Conservation (phyloP, 23 red algal genomes). For the Agarophyton chilense region DNA sequence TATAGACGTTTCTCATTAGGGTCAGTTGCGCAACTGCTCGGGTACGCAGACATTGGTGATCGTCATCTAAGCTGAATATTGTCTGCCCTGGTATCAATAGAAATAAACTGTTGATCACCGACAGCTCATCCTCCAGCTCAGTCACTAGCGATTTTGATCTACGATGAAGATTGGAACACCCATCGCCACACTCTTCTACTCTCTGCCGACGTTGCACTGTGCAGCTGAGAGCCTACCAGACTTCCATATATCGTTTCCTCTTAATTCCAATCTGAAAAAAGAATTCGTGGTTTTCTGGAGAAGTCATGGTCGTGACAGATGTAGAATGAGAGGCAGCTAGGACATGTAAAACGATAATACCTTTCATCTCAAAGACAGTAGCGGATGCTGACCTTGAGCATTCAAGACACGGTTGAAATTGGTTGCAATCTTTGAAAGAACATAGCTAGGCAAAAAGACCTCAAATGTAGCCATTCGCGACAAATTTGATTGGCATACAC, state of each 20-base stretch:
- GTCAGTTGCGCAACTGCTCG: constrained; percentile 6
- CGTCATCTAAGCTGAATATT: constrained; percentile 14
- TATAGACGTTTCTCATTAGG: background rate
- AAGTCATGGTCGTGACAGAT: background rate
- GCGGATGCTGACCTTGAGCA: background rate
- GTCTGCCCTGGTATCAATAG: background rate
- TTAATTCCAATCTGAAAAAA: constrained; percentile 16
- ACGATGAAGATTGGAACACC: background rate
- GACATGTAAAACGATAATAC: background rate
- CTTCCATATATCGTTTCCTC: background rate
- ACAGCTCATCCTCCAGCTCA: constrained; percentile 31
- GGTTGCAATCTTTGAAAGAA: constrained; percentile 2
- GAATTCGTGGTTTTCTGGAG: background rate
- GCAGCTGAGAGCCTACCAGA: background rate
- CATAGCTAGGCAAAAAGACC: background rate
- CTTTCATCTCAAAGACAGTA: background rate
- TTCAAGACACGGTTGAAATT: background rate
- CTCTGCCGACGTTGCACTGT: background rate
- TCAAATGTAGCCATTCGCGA: background rate
- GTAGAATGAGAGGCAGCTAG: constrained; percentile 4
- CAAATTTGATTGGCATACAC: background rate
- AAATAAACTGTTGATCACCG: constrained; percentile 4
- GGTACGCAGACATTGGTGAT: constrained; percentile 23
- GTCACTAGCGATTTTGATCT: background rate
- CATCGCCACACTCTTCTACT: background rate